Evolutionary conservation across 306 rosid genomes (phyloP), one percentile per base, ranked within the genome.

Genomic region (Vigna unguiculata): DNA sequence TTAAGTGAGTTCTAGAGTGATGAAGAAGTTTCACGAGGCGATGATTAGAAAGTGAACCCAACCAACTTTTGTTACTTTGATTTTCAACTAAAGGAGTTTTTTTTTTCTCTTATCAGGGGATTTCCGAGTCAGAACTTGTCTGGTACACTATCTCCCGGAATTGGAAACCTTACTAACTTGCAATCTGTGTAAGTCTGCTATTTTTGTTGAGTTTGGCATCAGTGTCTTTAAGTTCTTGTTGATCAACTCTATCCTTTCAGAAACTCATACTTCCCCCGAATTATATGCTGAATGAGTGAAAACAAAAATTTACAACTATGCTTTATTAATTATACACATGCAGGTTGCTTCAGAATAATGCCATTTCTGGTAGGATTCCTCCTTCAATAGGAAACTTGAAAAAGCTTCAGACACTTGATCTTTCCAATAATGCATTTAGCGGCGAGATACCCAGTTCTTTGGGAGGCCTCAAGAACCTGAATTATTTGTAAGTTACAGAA

Each of bases 111-210:
- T 80, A 45, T 62, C 86, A 96, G 99, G 88, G 99, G 98, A 54
- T 75, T 92, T 77, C 99, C 99, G 25, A 92, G 99, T 85, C 99
- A 96, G 97, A 92, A 80, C 80, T 85, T 96, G 90, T 91, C 97
- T 74, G 98, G 99, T 10, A 75, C 81, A 62, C 84, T 96, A 74
- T 92, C 99, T 81, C 91, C 98, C 24, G 85, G 78, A 30, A 89
- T 96, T 75, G 94, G 97, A 85, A 96, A 91, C 78, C 97, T 96
- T 70, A 86, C 88, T 61, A 86, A 91, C 79, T 84, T 96, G 86
- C 93, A 91, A 85, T 87, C 89, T 64, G 91, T 96, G 99, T 96
- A 91, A 88, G 99, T 83, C 24, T 48, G 60, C 22, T 69, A 57
- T 34, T 70, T 51, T 73, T 81, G 48, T 38, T 34, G 62, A 47